Evolutionary conservation across 2,329 filamentous ascomycete genomes (phyloP), one percentile per base, ranked within the genome.

Genomic region (Aschersonia sp.): DNA sequence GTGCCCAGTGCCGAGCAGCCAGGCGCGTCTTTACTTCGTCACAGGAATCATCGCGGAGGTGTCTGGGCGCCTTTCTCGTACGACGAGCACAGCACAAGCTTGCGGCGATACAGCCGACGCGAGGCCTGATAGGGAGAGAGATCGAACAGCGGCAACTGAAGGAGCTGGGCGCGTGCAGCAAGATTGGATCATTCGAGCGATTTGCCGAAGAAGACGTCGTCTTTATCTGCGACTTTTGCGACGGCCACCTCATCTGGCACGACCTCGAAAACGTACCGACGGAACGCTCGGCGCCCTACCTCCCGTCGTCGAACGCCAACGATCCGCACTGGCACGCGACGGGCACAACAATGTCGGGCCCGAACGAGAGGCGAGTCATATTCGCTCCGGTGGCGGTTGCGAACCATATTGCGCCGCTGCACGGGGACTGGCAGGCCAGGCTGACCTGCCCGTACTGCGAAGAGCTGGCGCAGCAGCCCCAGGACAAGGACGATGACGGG

Each of bases 181-280:
- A 59, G 4, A 65, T 75, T 2, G 76, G 76, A n/a, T 64, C 66
- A 31, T 79, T 79, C 51, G 71, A 77, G 60, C 68, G 74, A 11
- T 71, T 78, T 46, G 72, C 69, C 42, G 70, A 76, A 33, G 57
- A 60, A 40, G 75, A 78, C 50, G 67, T 78, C 44, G 75, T 71
- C 6, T 79, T 79, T 54, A 65, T 77, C 6, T 80, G 76, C 62
- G 75, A 80, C 60, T 79, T 72, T 56, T 79, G 76, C 61, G 75
- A 79, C 56, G 76, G 76, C 2, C 74, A 75, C 55, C 62, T 79
- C 30, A 61, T 79, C 29, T 79, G 76, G 76, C 68, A 74, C 49
- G 73, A 80, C 55, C 54, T 79, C 33, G 66, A 69, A 52, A 63
- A 61, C 45, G 72, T 79, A 62, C 75, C 76, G 5, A 70, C 70